A percentile compares a stretch with the other conserved stretches of the same genome.
Conservation (phyloP, 73 alveolate genomes). For the Stentor coeruleus region DNA sequence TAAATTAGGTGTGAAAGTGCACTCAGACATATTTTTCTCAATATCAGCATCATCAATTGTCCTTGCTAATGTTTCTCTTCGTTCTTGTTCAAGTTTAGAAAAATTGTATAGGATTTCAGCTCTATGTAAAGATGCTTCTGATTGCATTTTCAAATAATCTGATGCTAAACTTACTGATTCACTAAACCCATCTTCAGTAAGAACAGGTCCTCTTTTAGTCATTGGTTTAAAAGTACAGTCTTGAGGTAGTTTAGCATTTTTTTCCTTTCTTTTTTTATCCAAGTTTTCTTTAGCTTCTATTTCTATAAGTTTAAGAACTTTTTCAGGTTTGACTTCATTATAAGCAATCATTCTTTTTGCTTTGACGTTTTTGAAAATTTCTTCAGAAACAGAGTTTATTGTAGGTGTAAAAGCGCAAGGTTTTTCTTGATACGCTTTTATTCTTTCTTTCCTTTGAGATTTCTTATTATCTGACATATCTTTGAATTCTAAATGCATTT, state of each 20-base stretch:
- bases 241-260: too few relatives aligned
- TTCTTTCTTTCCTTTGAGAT: too few relatives aligned
- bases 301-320: background rate
- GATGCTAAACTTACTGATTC: background rate
- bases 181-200: background rate
- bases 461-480: background rate
- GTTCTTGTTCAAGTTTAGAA: background rate
- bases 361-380: background rate
- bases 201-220: background rate
- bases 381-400: background rate
- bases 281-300: background rate
- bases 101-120: background rate
- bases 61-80: background rate
- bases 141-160: background rate
- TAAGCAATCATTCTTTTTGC: background rate
- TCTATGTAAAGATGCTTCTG: background rate
- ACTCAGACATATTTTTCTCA: constrained; percentile 7
- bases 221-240: background rate
- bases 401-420: background rate
- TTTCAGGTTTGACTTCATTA: background rate
- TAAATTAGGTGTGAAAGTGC: constrained; percentile 11
- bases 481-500: background rate
- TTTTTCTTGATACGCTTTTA: too few relatives aligned
- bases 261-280: background rate
- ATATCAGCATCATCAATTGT: background rate